Base-by-base conservation (phyloP, 176 grass and related monocot genomes). In the Lolium multiflorum region DNA sequence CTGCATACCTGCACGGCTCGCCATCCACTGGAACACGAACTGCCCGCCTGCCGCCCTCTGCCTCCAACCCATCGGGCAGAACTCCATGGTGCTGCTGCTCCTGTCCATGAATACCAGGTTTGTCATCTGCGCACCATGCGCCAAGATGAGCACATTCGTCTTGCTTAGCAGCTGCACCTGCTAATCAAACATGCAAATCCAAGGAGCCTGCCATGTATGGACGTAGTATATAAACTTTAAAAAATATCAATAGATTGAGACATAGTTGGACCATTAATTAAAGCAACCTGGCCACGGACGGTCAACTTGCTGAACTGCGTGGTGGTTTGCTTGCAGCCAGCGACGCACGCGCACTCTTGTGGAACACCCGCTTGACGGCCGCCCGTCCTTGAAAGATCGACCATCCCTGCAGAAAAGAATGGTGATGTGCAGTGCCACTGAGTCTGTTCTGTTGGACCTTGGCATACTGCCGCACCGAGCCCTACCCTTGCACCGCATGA, bases 51-150 rank as follows among this genome's bases (percentile, higher is more conserved):
- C 92, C 1, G 92, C 92, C 4, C 85, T 17, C 59, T 97, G 81
- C 52, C 75, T 82, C 95, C 95, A 97, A 0, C 95, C 91, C 63
- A 88, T 81, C 0, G 89, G 92, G 76, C 88, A 97, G 58, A 97
- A 93, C 64, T 97, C 95, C 95, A 97, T 93, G 11, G 94, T 10
- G 88, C 89, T 94, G 79, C 87, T 93, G 61, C 82, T 90, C 82
- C 81, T 71, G 7, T 94, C 92, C 95, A 94, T 97, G 69, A 97
- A 94, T 25, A 91, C 7, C 71, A 88, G 20, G 82, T 94, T 97
- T 3, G 91, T 86, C 89, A 97, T 64, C 89, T 93, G 95, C 5
- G 90, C 95, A 17, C 95, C 92, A 9, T 97, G 95, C 5, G 92
- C 39, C 1, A 92, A 89, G 25, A 90, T 77, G 41, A 94, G 63